phyloP scores from a whole-genome alignment of 345 rosid species.

The Citrus cavaleriei region DNA sequence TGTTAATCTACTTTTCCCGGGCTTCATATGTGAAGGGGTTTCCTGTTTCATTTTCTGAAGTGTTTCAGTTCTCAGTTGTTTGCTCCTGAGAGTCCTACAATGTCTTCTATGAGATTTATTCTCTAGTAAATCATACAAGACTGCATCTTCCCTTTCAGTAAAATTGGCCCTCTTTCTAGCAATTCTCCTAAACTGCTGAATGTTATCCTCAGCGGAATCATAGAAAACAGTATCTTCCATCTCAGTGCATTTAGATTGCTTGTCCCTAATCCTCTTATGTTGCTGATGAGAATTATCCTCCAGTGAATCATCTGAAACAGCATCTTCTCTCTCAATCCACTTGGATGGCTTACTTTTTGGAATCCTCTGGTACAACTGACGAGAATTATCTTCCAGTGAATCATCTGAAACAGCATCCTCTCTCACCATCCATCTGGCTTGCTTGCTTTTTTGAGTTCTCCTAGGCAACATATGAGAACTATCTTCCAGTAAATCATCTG shows the following conservation, averaged over 20 bases:
- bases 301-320: constrained; percentile 35
- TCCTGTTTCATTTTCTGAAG: constrained; percentile 10
- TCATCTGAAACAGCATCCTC: constrained; percentile 29
- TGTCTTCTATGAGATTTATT: constrained; percentile 21
- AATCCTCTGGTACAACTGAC: constrained; percentile 31
- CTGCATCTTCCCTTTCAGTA: constrained; percentile 39
- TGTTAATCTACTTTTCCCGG: constrained; percentile 2
- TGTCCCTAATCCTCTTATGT: constrained; percentile 25
- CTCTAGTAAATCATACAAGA: constrained; percentile 49
- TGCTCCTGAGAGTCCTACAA: constrained; percentile 28
- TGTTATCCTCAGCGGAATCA: constrained; percentile 34
- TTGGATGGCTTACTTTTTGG: constrained; percentile 43
- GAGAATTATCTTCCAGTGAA: constrained; percentile 28
- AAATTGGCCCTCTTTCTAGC: constrained; percentile 20
- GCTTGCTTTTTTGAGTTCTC: constrained; percentile 29
- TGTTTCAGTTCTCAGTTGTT: constrained; percentile 18
- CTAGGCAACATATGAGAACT: constrained; percentile 21
- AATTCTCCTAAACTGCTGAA: constrained; percentile 22
- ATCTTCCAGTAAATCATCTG: constrained; percentile 26
- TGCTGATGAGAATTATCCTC: constrained; percentile 27
- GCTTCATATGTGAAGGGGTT: constrained; percentile 3
- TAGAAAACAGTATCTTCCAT: constrained; percentile 30
- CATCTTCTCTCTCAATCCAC: constrained; percentile 29
- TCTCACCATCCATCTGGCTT: constrained; percentile 19
- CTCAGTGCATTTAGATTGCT: constrained; percentile 28